Percentiles rank a stretch among this genome's conserved stretches.
phyloP scores from a whole-genome alignment of 148 eudicot species.

The Suaeda aralocaspica region DNA sequence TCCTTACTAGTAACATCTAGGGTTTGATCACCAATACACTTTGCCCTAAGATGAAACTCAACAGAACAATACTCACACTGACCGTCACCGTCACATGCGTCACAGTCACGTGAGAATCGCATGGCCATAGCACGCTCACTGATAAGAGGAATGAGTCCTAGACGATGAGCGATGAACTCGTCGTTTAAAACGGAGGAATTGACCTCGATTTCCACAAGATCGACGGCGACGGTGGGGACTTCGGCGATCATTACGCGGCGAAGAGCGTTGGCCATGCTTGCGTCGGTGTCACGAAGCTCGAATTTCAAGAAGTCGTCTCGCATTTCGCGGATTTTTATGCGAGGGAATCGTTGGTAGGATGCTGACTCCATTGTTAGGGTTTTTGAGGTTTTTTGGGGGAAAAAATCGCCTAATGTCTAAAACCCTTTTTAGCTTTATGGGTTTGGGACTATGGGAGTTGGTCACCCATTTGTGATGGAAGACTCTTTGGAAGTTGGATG shows the following conservation, averaged over 20 bases:
- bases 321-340: constrained; percentile 68
- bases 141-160: constrained; percentile 78
- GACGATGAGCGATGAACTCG: constrained; percentile 87
- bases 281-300: constrained; percentile 82
- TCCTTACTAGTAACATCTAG: constrained; percentile 89
- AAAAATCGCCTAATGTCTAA: not conserved
- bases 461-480: too few species aligned
- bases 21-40: constrained; percentile 69
- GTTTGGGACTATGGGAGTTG: too few species aligned
- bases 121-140: constrained; percentile 87
- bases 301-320: constrained; percentile 69
- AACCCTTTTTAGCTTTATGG: too few species aligned
- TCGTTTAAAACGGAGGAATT: constrained; percentile 86
- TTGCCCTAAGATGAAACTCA: constrained; percentile 79
- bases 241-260: constrained; percentile 96
- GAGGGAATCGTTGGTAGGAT: constrained; percentile 78
- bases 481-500: too few species aligned
- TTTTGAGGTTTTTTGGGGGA: constrained; percentile 11
- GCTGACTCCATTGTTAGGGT: constrained; percentile 23
- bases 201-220: constrained; percentile 87
- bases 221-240: constrained; percentile 86
- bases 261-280: constrained; percentile 82
- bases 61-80: constrained; percentile 94
- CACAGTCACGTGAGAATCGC: constrained; percentile 97
- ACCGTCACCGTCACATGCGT: constrained; percentile 93